A percentile compares a stretch with the other conserved stretches of the same genome.
These are phyloP conservation scores for Xylaria acuta DNA, from an alignment of 495 filamentous ascomycete species.

Conservation along the genomic window DNA sequence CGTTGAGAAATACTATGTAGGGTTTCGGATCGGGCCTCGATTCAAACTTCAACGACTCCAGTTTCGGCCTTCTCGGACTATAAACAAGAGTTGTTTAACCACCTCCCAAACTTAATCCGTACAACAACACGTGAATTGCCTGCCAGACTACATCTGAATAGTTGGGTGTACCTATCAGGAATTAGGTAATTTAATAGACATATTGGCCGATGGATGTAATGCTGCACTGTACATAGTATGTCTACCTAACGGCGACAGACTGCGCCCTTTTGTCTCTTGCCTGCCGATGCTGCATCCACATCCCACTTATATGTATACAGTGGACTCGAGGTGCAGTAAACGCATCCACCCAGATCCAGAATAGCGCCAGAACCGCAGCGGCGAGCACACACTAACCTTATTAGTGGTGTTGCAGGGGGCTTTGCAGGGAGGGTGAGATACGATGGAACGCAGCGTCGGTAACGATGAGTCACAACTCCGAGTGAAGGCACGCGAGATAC, in stretches of 20 bases:
- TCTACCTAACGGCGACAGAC: not conserved
- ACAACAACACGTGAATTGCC: not conserved
- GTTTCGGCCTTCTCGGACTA: not conserved
- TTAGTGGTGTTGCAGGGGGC: not conserved
- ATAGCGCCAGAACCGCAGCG: not conserved
- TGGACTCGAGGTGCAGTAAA: conserved; percentile 13
- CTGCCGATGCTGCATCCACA: not conserved
- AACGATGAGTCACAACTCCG: conserved; percentile 25
- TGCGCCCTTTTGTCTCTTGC: conserved; percentile 17
- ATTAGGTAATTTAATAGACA: not conserved
- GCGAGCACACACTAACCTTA: not conserved
- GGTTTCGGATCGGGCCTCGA: not conserved
- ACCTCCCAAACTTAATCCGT: not conserved
- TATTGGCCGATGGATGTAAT: not conserved
- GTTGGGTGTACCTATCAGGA: not conserved
- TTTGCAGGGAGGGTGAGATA: conserved; percentile 24
- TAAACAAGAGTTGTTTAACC: not conserved
- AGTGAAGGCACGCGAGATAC: conserved; percentile 7
- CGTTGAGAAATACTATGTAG: too few species aligned
- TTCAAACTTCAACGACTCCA: not conserved
- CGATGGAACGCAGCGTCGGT: conserved; percentile 26
- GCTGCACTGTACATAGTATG: not conserved
- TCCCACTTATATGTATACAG: not conserved
- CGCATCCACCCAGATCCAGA: not conserved
- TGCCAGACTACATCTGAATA: not conserved